These are phyloP conservation scores for Podospora australis DNA, from an alignment of 495 filamentous ascomycete genomes.

Conservation along the genomic window DNA sequence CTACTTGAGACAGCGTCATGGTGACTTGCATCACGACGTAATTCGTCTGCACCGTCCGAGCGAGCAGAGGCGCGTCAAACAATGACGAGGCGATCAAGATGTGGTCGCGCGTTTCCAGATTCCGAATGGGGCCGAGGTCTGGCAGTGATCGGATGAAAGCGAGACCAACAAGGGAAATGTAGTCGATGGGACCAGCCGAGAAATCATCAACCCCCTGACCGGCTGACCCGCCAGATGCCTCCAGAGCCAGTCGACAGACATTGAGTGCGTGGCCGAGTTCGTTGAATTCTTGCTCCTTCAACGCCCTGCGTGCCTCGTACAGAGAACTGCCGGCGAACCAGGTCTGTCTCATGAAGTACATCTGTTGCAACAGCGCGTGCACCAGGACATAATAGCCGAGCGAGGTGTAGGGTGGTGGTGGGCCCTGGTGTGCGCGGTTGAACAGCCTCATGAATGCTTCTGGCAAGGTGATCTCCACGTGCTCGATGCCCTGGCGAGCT, in stretches of 20 bases:
- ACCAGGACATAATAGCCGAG: slow-evolving; percentile 64
- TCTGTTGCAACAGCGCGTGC: slow-evolving; percentile 62
- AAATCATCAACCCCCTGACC: slow-evolving; percentile 34
- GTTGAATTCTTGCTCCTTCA: slow-evolving; percentile 50
- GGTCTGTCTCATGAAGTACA: slow-evolving; percentile 59
- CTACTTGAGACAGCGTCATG: slow-evolving; percentile 61
- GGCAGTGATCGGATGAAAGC: slow-evolving; percentile 63
- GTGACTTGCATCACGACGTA: slow-evolving; percentile 60
- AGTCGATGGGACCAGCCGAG: slow-evolving; percentile 55
- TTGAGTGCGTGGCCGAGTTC: slow-evolving; percentile 53
- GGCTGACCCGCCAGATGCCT: slow-evolving; percentile 35
- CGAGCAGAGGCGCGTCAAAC: slow-evolving; percentile 50
- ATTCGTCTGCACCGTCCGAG: slow-evolving; percentile 50
- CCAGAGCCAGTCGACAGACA: slow-evolving; percentile 58
- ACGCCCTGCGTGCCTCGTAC: slow-evolving; percentile 37
- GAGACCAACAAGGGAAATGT: slow-evolving; percentile 58
- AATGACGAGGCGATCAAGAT: slow-evolving; percentile 53
- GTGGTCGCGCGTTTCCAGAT: slow-evolving; percentile 57
- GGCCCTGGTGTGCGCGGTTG: slow-evolving; percentile 37
- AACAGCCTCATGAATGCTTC: slow-evolving; percentile 44
- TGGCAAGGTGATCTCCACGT: slow-evolving; percentile 43
- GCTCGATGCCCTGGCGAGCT: slow-evolving; percentile 34
- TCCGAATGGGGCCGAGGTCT: slow-evolving; percentile 56
- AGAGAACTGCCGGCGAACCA: slow-evolving; percentile 38
- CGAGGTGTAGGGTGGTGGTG: slow-evolving; percentile 50